Base-by-base conservation (phyloP, 495 filamentous ascomycete species). In the Neurospora sp. region DNA sequence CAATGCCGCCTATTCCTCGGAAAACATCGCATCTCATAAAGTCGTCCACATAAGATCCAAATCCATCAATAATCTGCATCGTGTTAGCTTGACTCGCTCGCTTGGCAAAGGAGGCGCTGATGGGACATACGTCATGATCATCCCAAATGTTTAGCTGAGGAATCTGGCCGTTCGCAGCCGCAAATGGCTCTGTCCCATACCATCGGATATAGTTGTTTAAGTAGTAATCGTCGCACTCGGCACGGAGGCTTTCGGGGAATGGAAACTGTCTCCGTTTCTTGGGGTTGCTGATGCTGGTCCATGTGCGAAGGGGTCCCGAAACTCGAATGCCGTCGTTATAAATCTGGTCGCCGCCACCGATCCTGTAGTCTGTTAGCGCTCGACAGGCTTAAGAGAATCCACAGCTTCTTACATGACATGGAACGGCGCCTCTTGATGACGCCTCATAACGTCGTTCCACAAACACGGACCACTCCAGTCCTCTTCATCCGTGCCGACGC, bases 131-230 rank as follows among this genome's bases (percentile, higher is more conserved):
- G 82, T 91, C 90, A 79, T 97, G 94, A 77, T 97, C 93, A 80
- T 97, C 94, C 94, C 95, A 98, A 53, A 97, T 91, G 79, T 97
- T 97, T 78, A 98, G 80, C 81, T 97, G 93, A 1, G 95, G 89
- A 77, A 98, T 98, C 77, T 92, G 90, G 14, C 88, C 91, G 76
- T 97, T 98, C 42, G 92, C 93, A 16, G 85, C 82, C 6, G 92
- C 90, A 82, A 97, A 98, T 0, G 94, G 92, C 76, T 94, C 90
- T 18, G 87, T 91, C 42, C 86, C 85, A 78, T 96, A 98, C 95
- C 95, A 98, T 40, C 86, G 81, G 37, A 94, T 86, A 76, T 98
- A 97, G 81, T 97, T 97, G 48, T 93, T 86, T 76, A 92, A 91
- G 78, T 98, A 98, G 81, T 91, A 98, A 5, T 92, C 88, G 75